Percentiles rank a stretch among this genome's conserved stretches.
phyloP scores from a whole-genome alignment of 257 asterid genomes.

The Solanum medicagineum region DNA sequence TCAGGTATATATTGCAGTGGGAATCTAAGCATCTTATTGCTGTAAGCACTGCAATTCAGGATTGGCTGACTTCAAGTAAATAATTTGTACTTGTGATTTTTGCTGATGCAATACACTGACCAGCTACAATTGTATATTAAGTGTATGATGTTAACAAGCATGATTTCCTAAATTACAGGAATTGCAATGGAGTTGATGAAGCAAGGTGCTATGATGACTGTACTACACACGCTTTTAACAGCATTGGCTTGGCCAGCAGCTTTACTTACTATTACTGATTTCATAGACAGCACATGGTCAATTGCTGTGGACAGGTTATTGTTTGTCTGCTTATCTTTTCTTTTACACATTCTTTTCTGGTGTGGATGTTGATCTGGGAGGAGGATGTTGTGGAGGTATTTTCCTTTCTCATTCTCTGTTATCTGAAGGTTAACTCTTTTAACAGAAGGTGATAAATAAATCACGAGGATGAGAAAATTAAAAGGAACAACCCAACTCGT shows the following conservation, averaged over 20 bases:
- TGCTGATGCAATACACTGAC: background rate
- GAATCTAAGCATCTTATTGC: constrained; percentile 75
- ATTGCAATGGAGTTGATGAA: constrained; percentile 72
- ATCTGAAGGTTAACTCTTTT: background rate
- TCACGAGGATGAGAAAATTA: background rate
- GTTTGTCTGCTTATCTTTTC: background rate
- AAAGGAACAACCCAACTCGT: background rate
- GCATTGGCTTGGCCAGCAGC: constrained; percentile 97
- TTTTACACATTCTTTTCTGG: background rate
- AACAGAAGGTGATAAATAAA: background rate
- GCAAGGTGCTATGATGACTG: constrained; percentile 96
- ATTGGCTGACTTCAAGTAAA: constrained; percentile 94
- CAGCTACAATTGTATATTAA: background rate
- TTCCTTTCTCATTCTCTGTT: background rate
- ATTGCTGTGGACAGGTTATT: constrained; percentile 77
- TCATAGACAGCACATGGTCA: constrained; percentile 94
- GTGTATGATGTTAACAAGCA: constrained; percentile 1
- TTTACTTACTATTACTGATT: constrained; percentile 52
- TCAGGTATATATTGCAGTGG: constrained; percentile 85
- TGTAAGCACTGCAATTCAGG: constrained; percentile 92
- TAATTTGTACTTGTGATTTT: constrained; percentile 7
- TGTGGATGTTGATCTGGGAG: background rate
- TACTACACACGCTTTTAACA: constrained; percentile 53
- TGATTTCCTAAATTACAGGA: constrained; percentile 21
- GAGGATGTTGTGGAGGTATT: background rate